Base-by-base conservation (phyloP, 768 basidiomycete genomes). In the Daedaleopsis sinensis region DNA sequence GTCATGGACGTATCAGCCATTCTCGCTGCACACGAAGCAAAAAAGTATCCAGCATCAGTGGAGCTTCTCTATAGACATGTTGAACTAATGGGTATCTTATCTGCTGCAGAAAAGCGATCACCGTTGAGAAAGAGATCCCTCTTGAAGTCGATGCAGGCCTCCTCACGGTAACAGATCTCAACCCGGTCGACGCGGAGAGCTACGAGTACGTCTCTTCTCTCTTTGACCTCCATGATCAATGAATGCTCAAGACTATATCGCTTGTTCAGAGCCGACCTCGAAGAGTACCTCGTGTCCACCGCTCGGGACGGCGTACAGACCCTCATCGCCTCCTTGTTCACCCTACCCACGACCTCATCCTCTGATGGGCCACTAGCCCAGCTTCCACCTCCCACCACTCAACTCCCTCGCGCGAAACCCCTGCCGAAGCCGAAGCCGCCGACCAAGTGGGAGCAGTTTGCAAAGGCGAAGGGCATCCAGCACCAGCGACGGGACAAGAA, bases 391-490 rank as follows among this genome's bases (percentile, higher is more conserved):
- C 90, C 93, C 2, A 84, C 81, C 1, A 92, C 90, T 27, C 78
- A 80, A 50, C 84, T 98, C 1, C 97, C 97, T 0, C 85, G 97
- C 23, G 84, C 94, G 35, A 98, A 99, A 73, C 93, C 92, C 0
- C 80, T 98, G 2, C 97, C 96, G 0, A 96, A 94, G 69, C 90
- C 91, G 2, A 97, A 96, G 76, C 89, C 90, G 10, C 86, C 82
- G 37, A 98, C 96, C 8, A 98, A 97, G 75, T 99, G 97, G 97
- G 93, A 98, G 78, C 81, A 85, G 58, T 99, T 98, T 70, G 96
- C 96, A 5, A 86, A 88, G 50, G 89, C 92, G 39, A 98, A 97
- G 78, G 97, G 97, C 39, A 98, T 98, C 69, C 85, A 86, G 69
- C 86, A 97, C 69, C 85, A 78, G 70, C 82, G 78, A 51, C 84